Evolutionary conservation across 2,329 filamentous ascomycete species (phyloP).

Genomic region (Trichoderma atroviride): DNA sequence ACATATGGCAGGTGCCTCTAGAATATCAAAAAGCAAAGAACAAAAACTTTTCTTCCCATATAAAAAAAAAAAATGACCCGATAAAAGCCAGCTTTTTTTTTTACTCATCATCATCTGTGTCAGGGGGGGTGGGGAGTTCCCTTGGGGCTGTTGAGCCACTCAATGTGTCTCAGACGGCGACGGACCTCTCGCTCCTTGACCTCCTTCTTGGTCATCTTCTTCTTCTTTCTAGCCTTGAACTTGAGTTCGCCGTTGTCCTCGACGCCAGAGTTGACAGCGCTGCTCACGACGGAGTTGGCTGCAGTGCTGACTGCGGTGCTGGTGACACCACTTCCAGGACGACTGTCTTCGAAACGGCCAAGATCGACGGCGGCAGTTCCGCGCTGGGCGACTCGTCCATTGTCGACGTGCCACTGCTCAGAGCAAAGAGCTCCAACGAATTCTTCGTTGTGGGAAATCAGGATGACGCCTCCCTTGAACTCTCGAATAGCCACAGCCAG

Average conservation of each 20-base stretch:
- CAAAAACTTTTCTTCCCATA: conserved; percentile 1
- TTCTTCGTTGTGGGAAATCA: conserved; percentile 99
- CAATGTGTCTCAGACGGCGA: conserved; percentile 81
- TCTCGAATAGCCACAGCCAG: conserved; percentile 97
- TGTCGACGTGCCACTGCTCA: conserved; percentile 93
- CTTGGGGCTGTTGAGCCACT: conserved; percentile 83
- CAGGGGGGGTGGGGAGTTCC: conserved; percentile 73
- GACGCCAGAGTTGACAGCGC: conserved; percentile 73
- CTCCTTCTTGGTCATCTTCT: conserved; percentile 98
- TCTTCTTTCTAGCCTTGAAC: conserved; percentile 91
- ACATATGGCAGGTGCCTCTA: neutral
- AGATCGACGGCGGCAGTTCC: conserved; percentile 72
- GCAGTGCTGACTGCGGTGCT: conserved; percentile 62
- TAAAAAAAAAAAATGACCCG: neutral
- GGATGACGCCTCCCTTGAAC: conserved; percentile 97
- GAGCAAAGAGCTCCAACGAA: conserved; percentile 95
- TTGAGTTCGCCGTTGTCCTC: conserved; percentile 82
- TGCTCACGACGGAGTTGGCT: conserved; percentile 57
- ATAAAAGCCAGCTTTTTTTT: neutral
- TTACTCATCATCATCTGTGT: conserved; percentile 71
- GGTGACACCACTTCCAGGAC: conserved; percentile 60
- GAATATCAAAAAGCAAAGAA: neutral
- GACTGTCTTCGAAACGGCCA: conserved; percentile 85
- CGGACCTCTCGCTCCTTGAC: conserved; percentile 90
- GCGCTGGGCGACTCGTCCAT: conserved; percentile 84